phyloP scores from a whole-genome alignment of 768 basidiomycete genomes.

The Boletus rubropictus region DNA sequence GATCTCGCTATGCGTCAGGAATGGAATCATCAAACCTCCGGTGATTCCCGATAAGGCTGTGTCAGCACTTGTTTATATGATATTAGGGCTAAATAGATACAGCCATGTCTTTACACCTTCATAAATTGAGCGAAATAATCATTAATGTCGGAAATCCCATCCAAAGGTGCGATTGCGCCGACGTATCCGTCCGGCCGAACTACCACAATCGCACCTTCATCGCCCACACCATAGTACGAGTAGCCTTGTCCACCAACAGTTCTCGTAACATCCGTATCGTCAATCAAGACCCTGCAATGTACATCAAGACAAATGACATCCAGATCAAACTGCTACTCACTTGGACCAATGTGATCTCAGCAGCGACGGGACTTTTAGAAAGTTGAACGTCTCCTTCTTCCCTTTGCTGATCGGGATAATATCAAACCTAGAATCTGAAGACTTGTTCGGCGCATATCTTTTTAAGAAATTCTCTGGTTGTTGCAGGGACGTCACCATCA shows the following conservation, averaged over 20 bases:
- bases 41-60: too few relatives aligned
- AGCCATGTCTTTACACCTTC: conserved; percentile 6
- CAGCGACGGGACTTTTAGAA: conserved; percentile 27
- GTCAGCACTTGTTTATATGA: too few relatives aligned
- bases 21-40: too few relatives aligned
- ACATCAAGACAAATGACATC: neutral
- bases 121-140: conserved; percentile 46
- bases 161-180: conserved; percentile 48
- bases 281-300: conserved; percentile 49
- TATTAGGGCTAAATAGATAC: neutral
- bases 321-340: conserved; percentile 21
- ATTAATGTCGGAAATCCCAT: conserved; percentile 32
- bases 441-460: conserved; percentile 16
- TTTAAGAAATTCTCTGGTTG: conserved; percentile 23
- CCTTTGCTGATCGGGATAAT: conserved; percentile 26
- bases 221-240: conserved; percentile 41
- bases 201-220: conserved; percentile 25
- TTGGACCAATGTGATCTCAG: conserved; percentile 40
- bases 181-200: conserved; percentile 49
- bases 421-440: conserved; percentile 28
- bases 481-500: conserved; percentile 27
- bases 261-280: conserved; percentile 45
- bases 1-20: too few relatives aligned
- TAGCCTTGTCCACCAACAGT: conserved; percentile 51
- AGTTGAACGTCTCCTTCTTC: conserved; percentile 32